Evolutionary conservation across 495 filamentous ascomycete species (phyloP).

Genomic region (Penicillium lagena): DNA sequence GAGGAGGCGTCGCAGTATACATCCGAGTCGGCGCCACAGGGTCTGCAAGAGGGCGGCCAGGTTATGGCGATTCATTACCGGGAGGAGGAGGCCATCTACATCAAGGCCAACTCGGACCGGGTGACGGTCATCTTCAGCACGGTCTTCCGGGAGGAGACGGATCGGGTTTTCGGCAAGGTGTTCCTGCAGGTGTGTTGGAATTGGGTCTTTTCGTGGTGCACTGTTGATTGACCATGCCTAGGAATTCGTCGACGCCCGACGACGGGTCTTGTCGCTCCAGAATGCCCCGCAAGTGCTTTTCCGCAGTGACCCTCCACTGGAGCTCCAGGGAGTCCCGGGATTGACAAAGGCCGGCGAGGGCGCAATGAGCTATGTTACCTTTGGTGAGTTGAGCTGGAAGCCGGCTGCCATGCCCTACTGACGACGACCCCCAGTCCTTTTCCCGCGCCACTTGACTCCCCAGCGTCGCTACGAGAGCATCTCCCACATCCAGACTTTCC

Average conservation of each 20-base stretch:
- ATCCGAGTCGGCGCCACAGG: constrained; percentile 84
- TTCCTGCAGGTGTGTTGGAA: constrained; percentile 58
- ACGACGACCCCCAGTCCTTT: constrained; percentile 62
- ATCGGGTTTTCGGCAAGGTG: constrained; percentile 93
- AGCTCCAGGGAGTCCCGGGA: constrained; percentile 80
- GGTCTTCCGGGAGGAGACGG: constrained; percentile 94
- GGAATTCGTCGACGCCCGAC: constrained; percentile 94
- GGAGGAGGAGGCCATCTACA: constrained; percentile 98
- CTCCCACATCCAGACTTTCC: constrained; percentile 98
- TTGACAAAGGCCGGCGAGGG: constrained; percentile 63
- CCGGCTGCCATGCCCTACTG: neutral
- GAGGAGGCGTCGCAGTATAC: constrained; percentile 87
- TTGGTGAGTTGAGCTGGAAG: constrained; percentile 53
- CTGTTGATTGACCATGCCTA: constrained; percentile 19
- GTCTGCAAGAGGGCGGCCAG: constrained; percentile 78
- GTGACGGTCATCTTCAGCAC: constrained; percentile 99
- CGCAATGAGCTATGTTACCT: constrained; percentile 94
- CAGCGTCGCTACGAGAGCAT: constrained; percentile 91
- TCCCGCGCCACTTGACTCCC: constrained; percentile 86
- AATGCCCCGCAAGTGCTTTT: constrained; percentile 98
- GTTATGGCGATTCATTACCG: constrained; percentile 97
- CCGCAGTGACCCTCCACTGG: constrained; percentile 87
- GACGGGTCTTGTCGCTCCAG: constrained; percentile 75
- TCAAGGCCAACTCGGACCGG: constrained; percentile 93
- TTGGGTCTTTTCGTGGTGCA: neutral